Evolutionary conservation across 371 early-diverging fungal genomes (phyloP), one percentile per base, ranked within the genome.

Genomic region (Rhizomucor pusillus): DNA sequence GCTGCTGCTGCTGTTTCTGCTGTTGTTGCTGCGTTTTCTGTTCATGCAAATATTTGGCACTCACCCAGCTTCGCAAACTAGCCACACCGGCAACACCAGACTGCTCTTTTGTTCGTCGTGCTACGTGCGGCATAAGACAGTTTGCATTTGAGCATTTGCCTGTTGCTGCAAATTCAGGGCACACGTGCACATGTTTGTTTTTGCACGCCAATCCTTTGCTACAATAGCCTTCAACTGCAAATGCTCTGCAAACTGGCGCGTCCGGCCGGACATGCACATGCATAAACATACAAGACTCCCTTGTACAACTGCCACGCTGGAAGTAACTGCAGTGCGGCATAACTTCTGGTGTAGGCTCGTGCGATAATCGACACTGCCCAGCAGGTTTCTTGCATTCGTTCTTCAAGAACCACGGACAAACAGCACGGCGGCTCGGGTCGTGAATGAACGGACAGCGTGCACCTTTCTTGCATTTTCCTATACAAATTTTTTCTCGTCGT

Each of bases 181-280:
- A 83, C 1, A 83, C 76, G 64, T 79, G 80, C 7, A 81, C 63
- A 60, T 83, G 84, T 14, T 80, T 76, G 51, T 80, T 67, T 34
- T 65, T 65, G 40, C 84, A 83, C 1, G 59, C 60, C 14, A 54
- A 43, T 11, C 80, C 84, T 39, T 74, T 68, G 7, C 72, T 60
- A 52, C 84, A 83, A 63, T 77, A 83, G 11, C 84, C 84, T 56
- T 80, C 76, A 43, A 72, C 72, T 0, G 80, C 80, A 65, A 83
- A 83, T 7, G 77, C 67, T 24, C 66, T 69, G 45, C 84, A 83
- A 1, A 83, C 76, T 10, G 80, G 73, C 1, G 84, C 81, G 52
- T 80, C 73, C 0, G 68, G 66, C 29, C 76, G 75, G 23, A 77
- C 69, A 47, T 67, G 66, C 24, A 83, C 80, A 60, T 83, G 84